Evolutionary conservation across 768 basidiomycete species (phyloP).

Genomic region (Pleurotus salmoneostramineus): DNA sequence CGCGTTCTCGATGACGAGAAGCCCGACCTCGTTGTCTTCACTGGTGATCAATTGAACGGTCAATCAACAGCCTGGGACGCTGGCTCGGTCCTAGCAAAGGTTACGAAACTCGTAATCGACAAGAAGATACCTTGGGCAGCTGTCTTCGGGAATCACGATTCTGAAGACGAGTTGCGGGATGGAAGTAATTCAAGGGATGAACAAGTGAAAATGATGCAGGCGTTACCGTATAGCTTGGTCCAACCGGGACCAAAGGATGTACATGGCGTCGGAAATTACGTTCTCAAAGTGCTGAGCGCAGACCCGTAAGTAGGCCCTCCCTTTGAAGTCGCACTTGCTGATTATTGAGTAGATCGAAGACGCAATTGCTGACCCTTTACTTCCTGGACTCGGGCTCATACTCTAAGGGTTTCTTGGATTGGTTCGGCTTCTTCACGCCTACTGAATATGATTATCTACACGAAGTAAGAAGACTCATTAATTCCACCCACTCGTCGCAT

Average conservation of each 20-base stretch:
- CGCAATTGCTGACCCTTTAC: constrained; percentile 86
- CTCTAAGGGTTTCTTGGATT: constrained; percentile 53
- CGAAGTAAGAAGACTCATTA: constrained; percentile 34
- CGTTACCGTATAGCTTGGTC: constrained; percentile 82
- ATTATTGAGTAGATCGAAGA: constrained; percentile 60
- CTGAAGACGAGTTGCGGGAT: constrained; percentile 34
- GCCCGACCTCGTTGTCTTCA: constrained; percentile 90
- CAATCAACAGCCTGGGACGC: constrained; percentile 90
- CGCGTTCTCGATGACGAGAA: constrained; percentile 73
- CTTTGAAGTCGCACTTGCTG: not conserved
- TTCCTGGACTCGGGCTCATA: constrained; percentile 89
- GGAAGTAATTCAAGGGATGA: constrained; percentile 52
- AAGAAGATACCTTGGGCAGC: constrained; percentile 85
- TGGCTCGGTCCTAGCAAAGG: constrained; percentile 85
- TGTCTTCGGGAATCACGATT: constrained; percentile 94
- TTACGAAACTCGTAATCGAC: constrained; percentile 71
- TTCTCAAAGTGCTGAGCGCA: constrained; percentile 78
- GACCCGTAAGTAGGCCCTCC: constrained; percentile 60
- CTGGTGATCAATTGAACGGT: constrained; percentile 92
- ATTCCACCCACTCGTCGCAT: not conserved
- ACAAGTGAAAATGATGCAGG: constrained; percentile 70
- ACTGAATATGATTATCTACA: constrained; percentile 87
- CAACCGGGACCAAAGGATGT: constrained; percentile 78
- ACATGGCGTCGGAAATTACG: constrained; percentile 90
- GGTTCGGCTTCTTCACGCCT: constrained; percentile 60